Evolutionary conservation across 352 stramenopile species (phyloP).

Genomic region (Globisporangium parvum): DNA sequence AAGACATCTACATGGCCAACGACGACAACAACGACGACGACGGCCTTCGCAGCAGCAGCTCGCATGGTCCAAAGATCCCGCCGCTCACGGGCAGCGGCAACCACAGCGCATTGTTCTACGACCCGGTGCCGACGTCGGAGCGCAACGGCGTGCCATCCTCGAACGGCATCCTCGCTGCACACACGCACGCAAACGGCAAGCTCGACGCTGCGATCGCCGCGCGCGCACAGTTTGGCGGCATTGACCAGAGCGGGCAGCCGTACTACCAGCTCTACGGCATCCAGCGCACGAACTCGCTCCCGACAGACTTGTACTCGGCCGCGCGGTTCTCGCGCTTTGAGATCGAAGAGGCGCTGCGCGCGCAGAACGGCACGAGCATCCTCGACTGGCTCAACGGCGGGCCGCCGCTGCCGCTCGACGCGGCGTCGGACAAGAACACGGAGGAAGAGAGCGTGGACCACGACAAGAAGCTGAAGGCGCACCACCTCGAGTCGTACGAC

Average conservation of each 20-base stretch:
- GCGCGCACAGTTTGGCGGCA: neutral
- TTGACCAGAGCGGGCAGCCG: neutral
- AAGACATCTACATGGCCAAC: constrained; percentile 3
- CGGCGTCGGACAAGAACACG: constrained; percentile 12
- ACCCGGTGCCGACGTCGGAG: constrained; percentile 2
- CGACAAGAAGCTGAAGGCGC: constrained; percentile 74
- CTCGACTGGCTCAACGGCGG: constrained; percentile 57
- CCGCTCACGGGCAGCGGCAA: constrained; percentile 6
- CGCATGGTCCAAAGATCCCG: constrained; percentile 1
- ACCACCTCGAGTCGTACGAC: constrained; percentile 83
- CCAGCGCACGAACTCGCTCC: constrained; percentile 75
- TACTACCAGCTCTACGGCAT: constrained; percentile 37
- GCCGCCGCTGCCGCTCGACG: constrained; percentile 19
- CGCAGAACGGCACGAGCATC: constrained; percentile 58
- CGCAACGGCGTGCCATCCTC: neutral
- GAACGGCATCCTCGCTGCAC: neutral
- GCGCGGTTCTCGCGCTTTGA: constrained; percentile 71
- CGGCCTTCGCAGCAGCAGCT: neutral
- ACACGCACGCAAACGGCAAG: neutral
- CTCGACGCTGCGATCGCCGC: neutral
- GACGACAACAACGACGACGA: neutral
- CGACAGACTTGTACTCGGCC: constrained; percentile 66
- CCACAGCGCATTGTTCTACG: constrained; percentile 4
- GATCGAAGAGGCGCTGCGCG: constrained; percentile 63
- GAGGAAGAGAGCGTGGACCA: constrained; percentile 40